Conservation (phyloP, 257 asterid genomes). For the Echites panduratus region DNA sequence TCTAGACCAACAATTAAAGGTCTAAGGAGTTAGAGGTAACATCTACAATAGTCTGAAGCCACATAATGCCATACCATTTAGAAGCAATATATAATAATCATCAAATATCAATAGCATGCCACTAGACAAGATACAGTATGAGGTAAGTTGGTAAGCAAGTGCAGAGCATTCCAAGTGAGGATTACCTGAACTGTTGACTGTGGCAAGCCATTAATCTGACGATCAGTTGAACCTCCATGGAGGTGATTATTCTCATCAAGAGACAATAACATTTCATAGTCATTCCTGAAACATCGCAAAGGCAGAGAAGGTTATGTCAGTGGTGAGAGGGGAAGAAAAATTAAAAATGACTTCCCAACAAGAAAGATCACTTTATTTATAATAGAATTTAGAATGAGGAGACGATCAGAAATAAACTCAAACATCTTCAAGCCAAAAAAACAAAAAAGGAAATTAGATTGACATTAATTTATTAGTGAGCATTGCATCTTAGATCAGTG, state of each 20-base stretch:
- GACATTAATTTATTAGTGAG: too few species aligned
- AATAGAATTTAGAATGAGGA: not conserved
- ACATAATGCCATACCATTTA: not conserved
- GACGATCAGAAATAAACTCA: not conserved
- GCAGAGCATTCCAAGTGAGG: not conserved
- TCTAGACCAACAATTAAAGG: too few species aligned
- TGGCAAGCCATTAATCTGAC: constrained; percentile 72
- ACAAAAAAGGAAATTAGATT: too few species aligned
- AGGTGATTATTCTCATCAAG: constrained; percentile 79
- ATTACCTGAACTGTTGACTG: constrained; percentile 79
- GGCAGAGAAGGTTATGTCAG: too few species aligned
- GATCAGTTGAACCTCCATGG: constrained; percentile 64
- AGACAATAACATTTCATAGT: constrained; percentile 84
- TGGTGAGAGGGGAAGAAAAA: not conserved
- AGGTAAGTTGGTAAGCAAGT: constrained; percentile 1
- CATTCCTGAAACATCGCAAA: constrained; percentile 43
- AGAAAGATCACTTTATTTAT: not conserved
- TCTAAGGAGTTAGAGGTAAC: too few species aligned
- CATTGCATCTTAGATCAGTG: too few species aligned
- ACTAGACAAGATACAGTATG: constrained; percentile 1
- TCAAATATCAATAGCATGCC: not conserved
- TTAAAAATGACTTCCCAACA: not conserved
- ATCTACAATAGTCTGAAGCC: too few species aligned
- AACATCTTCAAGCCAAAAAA: too few species aligned
- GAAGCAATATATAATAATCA: not conserved